Conservation (phyloP, 2,329 filamentous ascomycete genomes). For the Paraphoma chrysanthemicola region DNA sequence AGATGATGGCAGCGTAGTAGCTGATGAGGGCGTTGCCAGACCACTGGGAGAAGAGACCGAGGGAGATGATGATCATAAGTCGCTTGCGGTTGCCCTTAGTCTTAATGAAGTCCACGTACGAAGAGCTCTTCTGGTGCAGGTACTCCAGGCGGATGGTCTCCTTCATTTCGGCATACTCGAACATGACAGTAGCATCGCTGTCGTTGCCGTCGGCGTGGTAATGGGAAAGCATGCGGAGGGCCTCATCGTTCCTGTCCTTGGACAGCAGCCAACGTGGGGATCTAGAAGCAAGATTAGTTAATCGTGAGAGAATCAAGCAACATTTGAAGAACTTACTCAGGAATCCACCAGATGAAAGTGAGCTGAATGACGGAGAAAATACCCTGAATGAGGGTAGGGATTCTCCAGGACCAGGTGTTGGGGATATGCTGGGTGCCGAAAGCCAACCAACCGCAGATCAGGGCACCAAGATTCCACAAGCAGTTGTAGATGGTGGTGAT, state of each 20-base stretch:
- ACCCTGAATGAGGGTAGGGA: conserved; percentile 62
- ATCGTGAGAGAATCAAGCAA: background rate
- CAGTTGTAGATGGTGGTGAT: conserved; percentile 73
- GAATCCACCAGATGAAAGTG: conserved; percentile 66
- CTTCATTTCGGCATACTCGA: conserved; percentile 71
- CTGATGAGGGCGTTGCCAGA: conserved; percentile 71
- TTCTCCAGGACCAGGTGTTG: conserved; percentile 58
- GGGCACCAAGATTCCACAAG: conserved; percentile 68
- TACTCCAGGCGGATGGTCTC: conserved; percentile 58
- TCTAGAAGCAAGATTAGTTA: background rate
- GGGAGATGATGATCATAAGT: conserved; percentile 66
- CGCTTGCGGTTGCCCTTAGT: conserved; percentile 70
- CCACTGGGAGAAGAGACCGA: conserved; percentile 73
- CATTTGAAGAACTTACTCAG: conserved; percentile 53
- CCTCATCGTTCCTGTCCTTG: conserved; percentile 69
- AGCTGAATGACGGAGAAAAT: conserved; percentile 63
- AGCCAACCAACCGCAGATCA: conserved; percentile 67
- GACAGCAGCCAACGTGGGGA: conserved; percentile 64
- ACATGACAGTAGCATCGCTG: conserved; percentile 67
- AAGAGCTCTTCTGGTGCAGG: background rate
- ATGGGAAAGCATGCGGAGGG: conserved; percentile 66
- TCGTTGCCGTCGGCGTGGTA: conserved; percentile 69
- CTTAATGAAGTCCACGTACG: conserved; percentile 3
- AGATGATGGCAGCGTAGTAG: conserved; percentile 71
- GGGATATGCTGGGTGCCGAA: conserved; percentile 49